A percentile compares a stretch with the other conserved stretches of the same genome.
Conservation (phyloP, 257 asterid genomes). For the Salvia rosmarinus region DNA sequence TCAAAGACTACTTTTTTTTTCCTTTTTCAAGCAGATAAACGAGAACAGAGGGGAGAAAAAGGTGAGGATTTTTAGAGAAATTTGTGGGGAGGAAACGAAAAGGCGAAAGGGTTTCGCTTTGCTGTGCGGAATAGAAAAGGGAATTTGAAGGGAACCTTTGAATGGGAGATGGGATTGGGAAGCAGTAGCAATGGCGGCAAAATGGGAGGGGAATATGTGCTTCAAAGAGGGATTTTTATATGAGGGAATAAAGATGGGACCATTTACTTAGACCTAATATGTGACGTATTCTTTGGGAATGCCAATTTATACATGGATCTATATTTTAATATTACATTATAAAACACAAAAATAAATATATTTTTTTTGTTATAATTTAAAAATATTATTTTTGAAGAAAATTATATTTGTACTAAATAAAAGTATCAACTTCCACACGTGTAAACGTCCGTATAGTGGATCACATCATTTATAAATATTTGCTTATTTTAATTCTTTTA, state of each 20-base stretch:
- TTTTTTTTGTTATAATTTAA: no score
- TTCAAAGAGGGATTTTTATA: constrained; percentile 33
- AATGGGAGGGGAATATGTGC: constrained; percentile 39
- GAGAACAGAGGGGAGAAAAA: constrained; percentile 24
- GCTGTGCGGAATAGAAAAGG: constrained; percentile 17
- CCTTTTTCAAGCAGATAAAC: neutral
- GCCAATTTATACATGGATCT: neutral
- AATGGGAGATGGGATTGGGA: constrained; percentile 24
- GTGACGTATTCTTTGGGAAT: constrained; percentile 27
- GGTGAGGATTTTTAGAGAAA: neutral
- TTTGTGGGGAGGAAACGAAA: constrained; percentile 37
- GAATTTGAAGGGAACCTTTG: constrained; percentile 16
- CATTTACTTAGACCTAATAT: constrained; percentile 30
- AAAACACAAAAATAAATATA: no score
- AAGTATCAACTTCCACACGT: no score
- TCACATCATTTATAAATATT: no score
- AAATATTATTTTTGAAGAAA: no score
- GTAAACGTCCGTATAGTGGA: no score
- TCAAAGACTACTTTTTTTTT: constrained; percentile 19
- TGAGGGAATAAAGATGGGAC: constrained; percentile 3
- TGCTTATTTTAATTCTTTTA: neutral
- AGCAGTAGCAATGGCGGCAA: constrained; percentile 72
- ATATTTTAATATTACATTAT: no score
- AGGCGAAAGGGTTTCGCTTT: constrained; percentile 43
- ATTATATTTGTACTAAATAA: no score